phyloP scores from a whole-genome alignment of 495 filamentous ascomycete species.

The Aspergillus indologenus region DNA sequence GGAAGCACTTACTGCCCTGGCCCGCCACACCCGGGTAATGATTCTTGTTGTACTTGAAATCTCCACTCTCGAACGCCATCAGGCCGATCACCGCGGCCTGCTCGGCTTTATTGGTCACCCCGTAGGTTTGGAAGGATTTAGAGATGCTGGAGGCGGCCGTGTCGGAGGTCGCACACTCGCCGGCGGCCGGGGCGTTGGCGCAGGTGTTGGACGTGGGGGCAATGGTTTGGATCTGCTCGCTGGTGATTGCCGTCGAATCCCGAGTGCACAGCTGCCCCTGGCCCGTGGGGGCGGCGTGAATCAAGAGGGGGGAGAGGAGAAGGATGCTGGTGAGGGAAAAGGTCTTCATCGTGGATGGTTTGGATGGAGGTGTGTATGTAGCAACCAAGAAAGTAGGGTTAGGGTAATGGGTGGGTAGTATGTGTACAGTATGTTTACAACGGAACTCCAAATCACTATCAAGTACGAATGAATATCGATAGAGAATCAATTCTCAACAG shows the following conservation, averaged over 20 bases:
- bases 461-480: background rate
- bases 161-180: slow-evolving; percentile 65
- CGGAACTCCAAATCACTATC: background rate
- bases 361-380: background rate
- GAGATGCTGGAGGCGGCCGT: slow-evolving; percentile 58
- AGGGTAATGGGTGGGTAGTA: too few relatives aligned
- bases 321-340: slow-evolving; percentile 7
- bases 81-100: slow-evolving; percentile 61
- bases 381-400: background rate
- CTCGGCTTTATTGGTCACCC: slow-evolving; percentile 50
- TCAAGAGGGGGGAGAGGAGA: slow-evolving; percentile 16
- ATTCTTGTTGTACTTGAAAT: slow-evolving; percentile 68
- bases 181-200: slow-evolving; percentile 22
- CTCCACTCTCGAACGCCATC: slow-evolving; percentile 65
- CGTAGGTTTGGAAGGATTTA: slow-evolving; percentile 54
- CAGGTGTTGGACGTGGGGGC: slow-evolving; percentile 35
- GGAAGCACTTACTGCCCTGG: slow-evolving; percentile 60
- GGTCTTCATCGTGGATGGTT: slow-evolving; percentile 5
- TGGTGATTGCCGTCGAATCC: slow-evolving; percentile 26
- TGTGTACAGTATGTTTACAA: background rate
- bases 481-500: background rate
- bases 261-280: slow-evolving; percentile 1
- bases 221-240: slow-evolving; percentile 48
- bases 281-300: slow-evolving; percentile 15
- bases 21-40: slow-evolving; percentile 58